Base-by-base conservation (phyloP, 2,329 filamentous ascomycete species). In the Fusarium citri region DNA sequence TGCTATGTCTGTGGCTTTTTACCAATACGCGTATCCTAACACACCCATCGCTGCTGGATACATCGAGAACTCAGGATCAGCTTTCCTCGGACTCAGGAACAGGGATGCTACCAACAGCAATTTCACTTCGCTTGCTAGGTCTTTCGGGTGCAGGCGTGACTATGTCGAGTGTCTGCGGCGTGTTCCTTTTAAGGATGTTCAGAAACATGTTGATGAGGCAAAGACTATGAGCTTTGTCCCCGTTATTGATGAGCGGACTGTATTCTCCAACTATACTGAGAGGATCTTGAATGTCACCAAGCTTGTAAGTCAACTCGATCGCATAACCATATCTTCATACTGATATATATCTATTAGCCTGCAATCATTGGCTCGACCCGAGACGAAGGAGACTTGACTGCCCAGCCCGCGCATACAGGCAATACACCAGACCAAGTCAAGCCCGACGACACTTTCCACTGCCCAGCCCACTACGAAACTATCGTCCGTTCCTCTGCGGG, bases 31-130 rank as follows among this genome's bases (percentile, higher is more conserved):
- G 1, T 62, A 62, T 18, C 57, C 57, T 2, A 8, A 25, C 3
- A 50, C 51, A 15, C 57, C 59, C 12, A 63, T 63, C 6, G 59
- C 41, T 6, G 57, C 16, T 34, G 57, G 57, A 15, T 63, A 55
- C 4, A 62, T 63, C 3, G 46, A 63, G 9, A 51, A 63, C 8
- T 63, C 59, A 1, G 59, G 59, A 0, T 34, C 57, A 3, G 59
- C 34, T 18, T 62, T 46, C 26, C 20, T 63, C 1, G 47, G 47
- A 1, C 37, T 62, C 16, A 40, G 28, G 2, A 61, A 6, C 15
- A 23, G 4, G 0, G 57, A 63, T 18, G 8, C 12, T 4, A 15
- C 47, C 0, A 42, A 47, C 7, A 62, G 46, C 1, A 63, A 62
- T 22, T 63, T 63, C 22, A 62, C 59, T 0, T 46, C 57, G 0